Evolutionary conservation across 1,284 basidiomycete species (phyloP), one percentile per base, ranked within the genome.

Genomic region (Pholiota adiposa): DNA sequence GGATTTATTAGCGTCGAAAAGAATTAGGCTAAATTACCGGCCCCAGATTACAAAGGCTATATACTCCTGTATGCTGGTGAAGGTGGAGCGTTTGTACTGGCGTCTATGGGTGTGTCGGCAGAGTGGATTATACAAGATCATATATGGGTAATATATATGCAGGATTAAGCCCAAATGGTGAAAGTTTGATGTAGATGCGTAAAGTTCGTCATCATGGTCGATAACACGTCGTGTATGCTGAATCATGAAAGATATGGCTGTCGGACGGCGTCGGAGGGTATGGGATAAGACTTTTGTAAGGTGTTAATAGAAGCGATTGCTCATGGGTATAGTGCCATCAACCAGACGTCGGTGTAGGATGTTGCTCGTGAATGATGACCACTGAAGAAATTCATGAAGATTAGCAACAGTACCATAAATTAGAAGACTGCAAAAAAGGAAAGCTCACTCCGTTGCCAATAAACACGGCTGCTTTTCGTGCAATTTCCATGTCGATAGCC

Each of bases 401-500:
- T 44, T 27, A 46, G n/a, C 21, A n/a, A n/a, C n/a, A n/a, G n/a
- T n/a, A n/a, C n/a, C n/a, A 43, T n/a, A 16, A 27, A 54, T 11
- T 31, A 23, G 11, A 25, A 43, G 1, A 11, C 7, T 6, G 12
- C 14, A 29, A 12, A 41, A 12, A 4, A 16, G 38, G 14, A 46
- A 8, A 27, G 54, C 63, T 49, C 29, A 86, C 84, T 69, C 84
- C 84, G 64, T 86, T 86, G 0, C 85, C 85, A 51, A 86, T 78
- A 65, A 86, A 87, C 12, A 86, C 82, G 14, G 82, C 83, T 1
- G 85, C 79, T 57, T 75, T 69, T 43, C 83, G 73, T n/a, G 79
- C 85, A 52, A 87, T 77, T 66, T 86, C 83, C 81, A 86, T 85
- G 70, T 88, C 85, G 14, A 86, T 78, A 31, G 81, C 83, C 66